Conservation (phyloP, 768 basidiomycete genomes). For the Boletus rubescentipes region DNA sequence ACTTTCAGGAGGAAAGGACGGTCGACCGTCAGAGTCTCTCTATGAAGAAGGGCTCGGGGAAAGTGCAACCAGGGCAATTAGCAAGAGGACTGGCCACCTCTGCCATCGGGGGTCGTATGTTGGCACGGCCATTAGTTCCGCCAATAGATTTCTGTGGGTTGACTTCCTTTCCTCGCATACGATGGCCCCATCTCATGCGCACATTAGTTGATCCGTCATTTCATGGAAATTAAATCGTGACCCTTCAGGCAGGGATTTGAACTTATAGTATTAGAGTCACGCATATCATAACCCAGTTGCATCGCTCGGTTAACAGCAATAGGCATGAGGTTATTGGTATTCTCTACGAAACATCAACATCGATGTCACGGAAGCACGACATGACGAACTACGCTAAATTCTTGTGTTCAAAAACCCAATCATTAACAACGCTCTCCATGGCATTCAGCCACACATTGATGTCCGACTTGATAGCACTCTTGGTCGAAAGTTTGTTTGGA, state of each 20-base stretch:
- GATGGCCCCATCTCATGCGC: background rate
- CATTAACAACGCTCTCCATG: constrained; percentile 73
- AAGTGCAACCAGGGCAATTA: background rate
- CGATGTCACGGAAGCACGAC: background rate
- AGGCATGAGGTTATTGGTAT: background rate
- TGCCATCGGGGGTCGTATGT: background rate
- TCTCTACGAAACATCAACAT: background rate
- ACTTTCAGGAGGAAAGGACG: constrained; percentile 35
- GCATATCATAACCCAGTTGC: background rate
- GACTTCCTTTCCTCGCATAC: background rate
- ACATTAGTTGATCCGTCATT: constrained; percentile 26
- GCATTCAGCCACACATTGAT: constrained; percentile 81
- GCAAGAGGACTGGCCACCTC: constrained; percentile 9
- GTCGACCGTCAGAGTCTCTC: background rate
- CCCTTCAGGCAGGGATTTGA: background rate
- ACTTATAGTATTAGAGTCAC: constrained; percentile 4
- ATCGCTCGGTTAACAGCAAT: background rate
- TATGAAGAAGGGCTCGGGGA: background rate
- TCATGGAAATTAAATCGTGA: constrained; percentile 11
- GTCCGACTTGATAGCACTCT: constrained; percentile 22
- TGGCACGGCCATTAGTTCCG: constrained; percentile 2
- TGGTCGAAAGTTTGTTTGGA: constrained; percentile 4
- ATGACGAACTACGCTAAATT: constrained; percentile 36
- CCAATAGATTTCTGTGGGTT: constrained; percentile 26
- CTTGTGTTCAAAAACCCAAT: constrained; percentile 53